Conservation (phyloP, 2,329 filamentous ascomycete genomes). For the Ophiostoma fasciatum region DNA sequence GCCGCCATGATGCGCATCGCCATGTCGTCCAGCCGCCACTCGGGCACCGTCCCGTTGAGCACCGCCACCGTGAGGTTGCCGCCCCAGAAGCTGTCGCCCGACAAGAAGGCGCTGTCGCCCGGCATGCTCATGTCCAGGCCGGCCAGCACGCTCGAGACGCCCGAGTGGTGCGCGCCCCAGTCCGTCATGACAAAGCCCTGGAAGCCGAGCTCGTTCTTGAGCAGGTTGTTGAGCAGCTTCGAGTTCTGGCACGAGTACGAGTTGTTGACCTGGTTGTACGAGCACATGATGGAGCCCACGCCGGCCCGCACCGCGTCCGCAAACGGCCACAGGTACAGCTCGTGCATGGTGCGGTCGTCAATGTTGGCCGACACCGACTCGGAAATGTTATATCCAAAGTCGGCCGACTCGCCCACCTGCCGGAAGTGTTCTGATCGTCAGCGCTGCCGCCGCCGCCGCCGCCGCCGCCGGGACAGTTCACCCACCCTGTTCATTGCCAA, state of each 20-base stretch:
- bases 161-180: slow-evolving; percentile 52
- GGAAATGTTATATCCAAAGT: slow-evolving; percentile 47
- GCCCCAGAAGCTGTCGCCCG: slow-evolving; percentile 45
- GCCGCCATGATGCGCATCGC: slow-evolving; percentile 37
- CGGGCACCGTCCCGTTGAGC: slow-evolving; percentile 59
- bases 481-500: slow-evolving; percentile 49
- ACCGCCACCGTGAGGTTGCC: slow-evolving; percentile 54
- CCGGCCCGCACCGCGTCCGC: slow-evolving; percentile 44
- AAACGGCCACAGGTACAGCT: slow-evolving; percentile 53
- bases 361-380: slow-evolving; percentile 43
- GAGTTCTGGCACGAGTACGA: slow-evolving; percentile 63
- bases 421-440: slow-evolving; percentile 59
- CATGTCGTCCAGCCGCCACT: slow-evolving; percentile 64
- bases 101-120: slow-evolving; percentile 36
- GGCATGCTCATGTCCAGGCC: slow-evolving; percentile 62
- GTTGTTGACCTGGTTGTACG: slow-evolving; percentile 57
- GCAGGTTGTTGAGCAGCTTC: slow-evolving; percentile 50
- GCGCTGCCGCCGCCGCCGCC: too few relatives aligned
- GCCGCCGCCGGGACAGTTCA: neutral
- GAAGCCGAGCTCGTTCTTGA: slow-evolving; percentile 50
- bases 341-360: slow-evolving; percentile 50
- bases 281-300: slow-evolving; percentile 47
- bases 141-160: slow-evolving; percentile 36
- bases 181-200: slow-evolving; percentile 56
- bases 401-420: slow-evolving; percentile 38